A percentile compares a stretch with the other conserved stretches of the same genome.
Conservation (phyloP, 1,284 basidiomycete species). For the Ceratobasidium sp. region DNA sequence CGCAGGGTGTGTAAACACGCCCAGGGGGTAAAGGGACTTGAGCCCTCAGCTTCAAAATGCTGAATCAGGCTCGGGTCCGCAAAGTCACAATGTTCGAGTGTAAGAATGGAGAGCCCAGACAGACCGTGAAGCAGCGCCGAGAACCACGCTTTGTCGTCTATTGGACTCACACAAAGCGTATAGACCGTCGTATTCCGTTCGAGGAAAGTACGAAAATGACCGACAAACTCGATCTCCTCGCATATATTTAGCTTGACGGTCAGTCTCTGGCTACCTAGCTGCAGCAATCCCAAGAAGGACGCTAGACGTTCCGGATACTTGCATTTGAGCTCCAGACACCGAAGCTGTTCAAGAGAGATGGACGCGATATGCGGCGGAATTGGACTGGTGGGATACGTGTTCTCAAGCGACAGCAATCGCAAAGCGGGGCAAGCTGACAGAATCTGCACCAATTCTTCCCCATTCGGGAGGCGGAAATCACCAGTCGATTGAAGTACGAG, state of each 20-base stretch:
- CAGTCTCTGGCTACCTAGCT: not conserved
- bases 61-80: not conserved
- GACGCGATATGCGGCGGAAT: not conserved
- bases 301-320: not conserved
- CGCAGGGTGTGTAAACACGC: not conserved
- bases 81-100: conserved; percentile 1
- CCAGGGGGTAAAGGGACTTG: not conserved
- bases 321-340: not conserved
- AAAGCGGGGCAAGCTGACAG: not conserved
- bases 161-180: not conserved
- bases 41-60: not conserved
- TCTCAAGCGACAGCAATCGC: not conserved
- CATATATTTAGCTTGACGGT: not conserved
- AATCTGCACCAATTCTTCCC: not conserved
- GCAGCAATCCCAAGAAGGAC: not conserved
- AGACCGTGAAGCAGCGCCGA: not conserved
- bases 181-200: not conserved
- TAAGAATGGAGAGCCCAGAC: not conserved
- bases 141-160: not conserved
- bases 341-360: not conserved
- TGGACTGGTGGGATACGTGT: not conserved
- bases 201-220: not conserved
- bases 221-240: not conserved
- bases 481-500: not conserved
- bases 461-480: not conserved